Evolutionary conservation across 2,329 filamentous ascomycete genomes (phyloP).

Genomic region (Fusarium nurragi): DNA sequence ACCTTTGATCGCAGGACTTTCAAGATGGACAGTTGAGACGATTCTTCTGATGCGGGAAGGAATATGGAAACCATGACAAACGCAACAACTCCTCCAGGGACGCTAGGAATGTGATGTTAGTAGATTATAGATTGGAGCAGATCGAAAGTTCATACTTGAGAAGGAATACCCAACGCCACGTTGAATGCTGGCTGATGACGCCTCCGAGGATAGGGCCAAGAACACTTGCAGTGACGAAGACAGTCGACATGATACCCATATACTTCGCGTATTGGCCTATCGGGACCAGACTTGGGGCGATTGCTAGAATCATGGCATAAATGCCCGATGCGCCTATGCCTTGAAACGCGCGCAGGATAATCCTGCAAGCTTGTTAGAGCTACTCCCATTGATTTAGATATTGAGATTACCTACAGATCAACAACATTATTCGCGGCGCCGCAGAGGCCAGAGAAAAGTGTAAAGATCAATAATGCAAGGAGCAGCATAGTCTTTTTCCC

Average conservation of each 20-base stretch:
- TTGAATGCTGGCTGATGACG: constrained; percentile 8
- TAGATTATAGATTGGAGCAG: rapidly evolving
- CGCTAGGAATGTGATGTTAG: neutral
- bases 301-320: constrained; percentile 4
- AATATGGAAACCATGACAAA: neutral
- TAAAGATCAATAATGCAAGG: constrained; percentile 1
- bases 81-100: neutral
- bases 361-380: neutral
- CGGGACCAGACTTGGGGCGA: neutral
- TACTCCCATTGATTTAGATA: no score
- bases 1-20: neutral
- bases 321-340: constrained; percentile 5
- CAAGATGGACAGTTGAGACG: neutral
- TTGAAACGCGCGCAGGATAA: constrained; percentile 7
- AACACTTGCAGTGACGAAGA: constrained; percentile 12
- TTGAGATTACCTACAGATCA: neutral
- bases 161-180: constrained; percentile 16
- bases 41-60: constrained; percentile 2
- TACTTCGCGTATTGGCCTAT: constrained; percentile 10
- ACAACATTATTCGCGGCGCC: constrained; percentile 2
- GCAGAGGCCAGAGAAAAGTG: constrained; percentile 6
- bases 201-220: neutral
- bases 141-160: neutral
- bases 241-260: constrained; percentile 9
- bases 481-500: constrained; percentile 13